Base-by-base conservation (phyloP, 106 monocot genomes). In the Allium cepa region DNA sequence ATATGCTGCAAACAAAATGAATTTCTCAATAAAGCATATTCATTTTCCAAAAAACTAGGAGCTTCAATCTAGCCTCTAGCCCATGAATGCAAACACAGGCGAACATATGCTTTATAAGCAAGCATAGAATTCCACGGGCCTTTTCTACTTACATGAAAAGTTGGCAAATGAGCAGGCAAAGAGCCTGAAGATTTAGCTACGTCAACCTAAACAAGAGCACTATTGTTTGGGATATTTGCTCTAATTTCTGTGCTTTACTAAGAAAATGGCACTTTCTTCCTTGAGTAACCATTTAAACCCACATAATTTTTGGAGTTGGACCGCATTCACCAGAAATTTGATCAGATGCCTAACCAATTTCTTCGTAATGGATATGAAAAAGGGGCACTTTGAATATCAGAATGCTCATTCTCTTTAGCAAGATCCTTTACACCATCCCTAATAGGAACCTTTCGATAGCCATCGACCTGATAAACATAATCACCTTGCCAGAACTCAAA, bases 61-160 rank as follows among this genome's bases (percentile, higher is more conserved):
- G 96, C 96, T 84, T 97, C 96, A 84, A 92, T 92, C 74, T 92
- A 97, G 27, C 92, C 96, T 63, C 82, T 84, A 53, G 96, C 88
- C 96, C 96, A 97, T 64, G 96, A 86, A 84, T 97, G 88, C 65
- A 97, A 82, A 68, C 96, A 97, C 4, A 97, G 78, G 8, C 96
- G 81, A 50, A 92, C 84, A 77, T 92, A 97, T 68, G 96, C 96
- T 80, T 97, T 92, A 75, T 97, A 97, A 50, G 92, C 88, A 77
- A 97, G 73, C 14, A 97, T 84, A 55, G 86, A 86, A 73, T 89
- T 72, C 96, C 96, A 97, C 11, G 82, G 92, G 11, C 96, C 96
- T 77, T 82, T 92, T 26, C 72, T 78, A 81, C 92, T 97, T 52
- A 84, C 91, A 81, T 97, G 96, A 79, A 86, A 97, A 26, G 74